phyloP scores from a whole-genome alignment of 2,329 filamentous ascomycete genomes.

The Cladophialophora chaetospira region DNA sequence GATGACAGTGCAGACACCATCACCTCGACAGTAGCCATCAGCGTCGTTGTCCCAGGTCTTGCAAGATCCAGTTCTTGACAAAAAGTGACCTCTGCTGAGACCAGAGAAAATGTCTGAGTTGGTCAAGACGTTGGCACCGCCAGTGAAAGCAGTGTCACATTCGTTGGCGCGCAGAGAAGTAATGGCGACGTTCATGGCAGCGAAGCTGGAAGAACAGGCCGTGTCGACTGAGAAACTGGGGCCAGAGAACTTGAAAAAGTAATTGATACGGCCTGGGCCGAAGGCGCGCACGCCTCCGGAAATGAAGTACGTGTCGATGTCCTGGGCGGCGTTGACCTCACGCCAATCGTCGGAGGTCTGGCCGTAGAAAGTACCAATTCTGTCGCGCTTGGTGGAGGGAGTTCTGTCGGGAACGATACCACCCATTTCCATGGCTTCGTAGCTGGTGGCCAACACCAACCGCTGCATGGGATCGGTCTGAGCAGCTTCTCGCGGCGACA shows the following conservation, averaged over 20 bases:
- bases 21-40: slow-evolving; percentile 80
- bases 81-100: slow-evolving; percentile 73
- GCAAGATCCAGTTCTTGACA: slow-evolving; percentile 74
- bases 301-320: slow-evolving; percentile 70
- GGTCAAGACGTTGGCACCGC: slow-evolving; percentile 75
- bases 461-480: slow-evolving; percentile 82
- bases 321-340: slow-evolving; percentile 71
- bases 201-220: slow-evolving; percentile 74
- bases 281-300: slow-evolving; percentile 65
- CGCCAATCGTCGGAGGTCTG: slow-evolving; percentile 76
- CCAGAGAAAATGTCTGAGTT: slow-evolving; percentile 80
- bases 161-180: slow-evolving; percentile 73
- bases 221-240: slow-evolving; percentile 74
- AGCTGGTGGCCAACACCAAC: slow-evolving; percentile 73
- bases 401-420: slow-evolving; percentile 74
- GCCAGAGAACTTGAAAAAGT: slow-evolving; percentile 75
- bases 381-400: slow-evolving; percentile 64
- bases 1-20: slow-evolving; percentile 72
- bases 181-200: slow-evolving; percentile 71
- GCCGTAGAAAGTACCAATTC: slow-evolving; percentile 73
- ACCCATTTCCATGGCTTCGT: slow-evolving; percentile 79
- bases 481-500: slow-evolving; percentile 77
- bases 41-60: slow-evolving; percentile 80
- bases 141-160: slow-evolving; percentile 78
- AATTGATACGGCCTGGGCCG: slow-evolving; percentile 67